Evolutionary conservation across 2,329 filamentous ascomycete genomes (phyloP).

Genomic region (Penicillium sp.): DNA sequence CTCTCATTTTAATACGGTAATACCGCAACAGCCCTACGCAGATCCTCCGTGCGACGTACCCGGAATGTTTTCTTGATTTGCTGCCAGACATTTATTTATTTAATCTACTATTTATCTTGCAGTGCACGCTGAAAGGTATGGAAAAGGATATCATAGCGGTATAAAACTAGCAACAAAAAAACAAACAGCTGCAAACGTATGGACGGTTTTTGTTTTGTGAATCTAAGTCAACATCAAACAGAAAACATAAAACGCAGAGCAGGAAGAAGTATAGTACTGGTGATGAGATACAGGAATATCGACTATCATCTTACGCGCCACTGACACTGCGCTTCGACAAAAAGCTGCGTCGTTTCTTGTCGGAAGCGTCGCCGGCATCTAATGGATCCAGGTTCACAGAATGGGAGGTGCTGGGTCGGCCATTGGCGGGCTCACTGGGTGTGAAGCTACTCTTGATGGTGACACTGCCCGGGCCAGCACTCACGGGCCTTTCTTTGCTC

Average conservation of each 20-base stretch:
- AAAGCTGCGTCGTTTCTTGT: slow-evolving; percentile 44
- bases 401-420: slow-evolving; percentile 34
- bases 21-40: too few species aligned
- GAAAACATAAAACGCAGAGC: slow-evolving; percentile 3
- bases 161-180: background rate
- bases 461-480: slow-evolving; percentile 68
- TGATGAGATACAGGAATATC: background rate
- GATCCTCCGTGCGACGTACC: background rate
- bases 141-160: slow-evolving; percentile 17
- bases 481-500: slow-evolving; percentile 67
- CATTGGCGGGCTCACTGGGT: slow-evolving; percentile 41
- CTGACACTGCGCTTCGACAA: slow-evolving; percentile 42
- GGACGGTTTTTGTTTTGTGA: background rate
- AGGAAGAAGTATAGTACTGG: background rate
- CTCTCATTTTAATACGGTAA: too few species aligned
- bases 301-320: slow-evolving; percentile 21
- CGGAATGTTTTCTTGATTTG: background rate
- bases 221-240: slow-evolving; percentile 4
- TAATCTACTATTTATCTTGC: too few species aligned
- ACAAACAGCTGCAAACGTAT: background rate
- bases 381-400: slow-evolving; percentile 26
- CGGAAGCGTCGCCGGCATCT: slow-evolving; percentile 34
- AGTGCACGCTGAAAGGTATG: background rate
- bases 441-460: slow-evolving; percentile 70
- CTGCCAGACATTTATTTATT: too few species aligned